A percentile compares a stretch with the other conserved stretches of the same genome.
These are phyloP conservation scores for Colletotrichum neosansevieriae DNA, from an alignment of 2,329 filamentous ascomycete species.

Conservation along the genomic window DNA sequence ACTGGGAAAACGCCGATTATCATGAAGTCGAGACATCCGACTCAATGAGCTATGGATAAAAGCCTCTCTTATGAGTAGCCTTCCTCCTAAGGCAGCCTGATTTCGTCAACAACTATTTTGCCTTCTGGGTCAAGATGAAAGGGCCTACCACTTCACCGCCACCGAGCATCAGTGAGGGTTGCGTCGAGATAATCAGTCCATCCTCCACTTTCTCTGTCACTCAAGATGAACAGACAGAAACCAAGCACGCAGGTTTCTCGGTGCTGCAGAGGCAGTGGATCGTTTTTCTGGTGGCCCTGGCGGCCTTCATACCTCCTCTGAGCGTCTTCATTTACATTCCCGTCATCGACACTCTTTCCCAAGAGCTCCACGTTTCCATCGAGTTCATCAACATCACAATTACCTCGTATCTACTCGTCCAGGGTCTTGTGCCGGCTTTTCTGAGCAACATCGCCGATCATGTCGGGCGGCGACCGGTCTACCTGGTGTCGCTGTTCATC, in stretches of 20 bases:
- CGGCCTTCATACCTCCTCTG: constrained; percentile 36
- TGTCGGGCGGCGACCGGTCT: constrained; percentile 13
- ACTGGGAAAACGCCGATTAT: neutral
- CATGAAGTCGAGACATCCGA: neutral
- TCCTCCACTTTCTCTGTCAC: neutral
- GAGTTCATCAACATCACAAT: constrained; percentile 52
- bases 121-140: neutral
- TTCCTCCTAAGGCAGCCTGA: neutral
- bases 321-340: constrained; percentile 47
- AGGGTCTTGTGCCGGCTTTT: constrained; percentile 57
- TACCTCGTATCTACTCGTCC: constrained; percentile 57
- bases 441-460: constrained; percentile 56
- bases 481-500: constrained; percentile 6
- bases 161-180: neutral
- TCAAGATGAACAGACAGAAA: neutral
- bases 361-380: constrained; percentile 42
- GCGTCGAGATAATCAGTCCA: neutral
- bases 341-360: constrained; percentile 43
- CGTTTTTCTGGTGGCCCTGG: neutral
- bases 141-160: neutral
- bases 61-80: neutral
- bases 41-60: neutral
- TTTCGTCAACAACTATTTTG: neutral
- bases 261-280: neutral
- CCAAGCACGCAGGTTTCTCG: neutral